phyloP scores from a whole-genome alignment of 805 yeast genomes.

The Yarrowia sp. region DNA sequence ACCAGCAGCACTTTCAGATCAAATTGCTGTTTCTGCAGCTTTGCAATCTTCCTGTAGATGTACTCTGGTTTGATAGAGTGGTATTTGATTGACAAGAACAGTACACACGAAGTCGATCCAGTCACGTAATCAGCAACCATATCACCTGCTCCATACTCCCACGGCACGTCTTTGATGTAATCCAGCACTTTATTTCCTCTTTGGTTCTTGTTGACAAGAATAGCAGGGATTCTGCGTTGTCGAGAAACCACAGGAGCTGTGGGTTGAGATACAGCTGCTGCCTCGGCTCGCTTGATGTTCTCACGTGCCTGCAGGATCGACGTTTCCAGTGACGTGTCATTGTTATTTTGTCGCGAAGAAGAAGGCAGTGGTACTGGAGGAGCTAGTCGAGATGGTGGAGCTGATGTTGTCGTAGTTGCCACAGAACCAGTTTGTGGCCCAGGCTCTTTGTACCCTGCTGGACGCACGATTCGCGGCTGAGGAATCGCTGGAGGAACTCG shows the following conservation, averaged over 20 bases:
- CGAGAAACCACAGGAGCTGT: conserved; percentile 24
- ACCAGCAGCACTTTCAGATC: conserved; percentile 46
- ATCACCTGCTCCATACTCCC: conserved; percentile 40
- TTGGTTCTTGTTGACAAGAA: conserved; percentile 42
- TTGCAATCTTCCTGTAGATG: conserved; percentile 50
- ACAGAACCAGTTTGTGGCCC: not conserved
- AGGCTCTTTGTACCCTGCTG: conserved; percentile 11
- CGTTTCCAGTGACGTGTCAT: conserved; percentile 3
- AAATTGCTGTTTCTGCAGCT: conserved; percentile 45
- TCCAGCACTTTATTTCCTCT: conserved; percentile 46
- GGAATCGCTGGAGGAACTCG: conserved; percentile 34
- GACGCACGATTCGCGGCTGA: conserved; percentile 27
- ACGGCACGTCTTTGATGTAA: conserved; percentile 41
- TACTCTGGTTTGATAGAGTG: conserved; percentile 52
- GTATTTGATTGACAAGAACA: conserved; percentile 49
- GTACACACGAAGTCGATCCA: conserved; percentile 47
- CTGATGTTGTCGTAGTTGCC: not conserved
- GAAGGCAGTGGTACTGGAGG: not conserved
- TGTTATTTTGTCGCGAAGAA: conserved; percentile 5
- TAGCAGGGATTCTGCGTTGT: conserved; percentile 6
- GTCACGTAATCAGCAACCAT: conserved; percentile 50
- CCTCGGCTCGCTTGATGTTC: conserved; percentile 20
- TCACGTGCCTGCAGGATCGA: conserved; percentile 10
- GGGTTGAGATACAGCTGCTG: conserved; percentile 13
- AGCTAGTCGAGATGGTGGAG: not conserved